phyloP scores from a whole-genome alignment of 306 rosid species.

The Arachis hypogaea region DNA sequence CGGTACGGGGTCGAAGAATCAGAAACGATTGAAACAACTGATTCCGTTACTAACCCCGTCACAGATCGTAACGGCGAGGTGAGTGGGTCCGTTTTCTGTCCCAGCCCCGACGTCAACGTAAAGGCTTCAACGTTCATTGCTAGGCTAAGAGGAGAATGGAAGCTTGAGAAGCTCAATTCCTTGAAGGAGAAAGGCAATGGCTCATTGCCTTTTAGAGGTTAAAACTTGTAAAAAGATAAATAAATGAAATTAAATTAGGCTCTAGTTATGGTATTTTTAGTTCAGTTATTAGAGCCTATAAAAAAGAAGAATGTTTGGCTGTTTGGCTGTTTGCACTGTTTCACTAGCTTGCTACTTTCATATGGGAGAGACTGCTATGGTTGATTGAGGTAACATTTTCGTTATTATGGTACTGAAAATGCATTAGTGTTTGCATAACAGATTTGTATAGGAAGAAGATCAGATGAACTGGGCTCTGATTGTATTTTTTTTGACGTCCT shows the following conservation, averaged over 20 bases:
- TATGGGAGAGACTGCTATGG: slow-evolving; percentile 9
- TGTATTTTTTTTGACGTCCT: slow-evolving; percentile 36
- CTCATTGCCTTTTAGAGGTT: slow-evolving; percentile 28
- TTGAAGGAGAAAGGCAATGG: slow-evolving; percentile 48
- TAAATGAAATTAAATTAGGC: not conserved
- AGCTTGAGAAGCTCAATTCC: slow-evolving; percentile 49
- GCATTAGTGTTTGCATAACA: slow-evolving; percentile 17
- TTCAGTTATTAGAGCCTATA: slow-evolving; percentile 39
- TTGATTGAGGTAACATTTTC: slow-evolving; percentile 22
- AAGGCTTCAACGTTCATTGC: slow-evolving; percentile 57
- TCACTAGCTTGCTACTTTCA: not conserved
- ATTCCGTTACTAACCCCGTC: not conserved
- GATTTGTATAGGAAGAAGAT: slow-evolving; percentile 44
- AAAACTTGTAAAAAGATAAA: not conserved
- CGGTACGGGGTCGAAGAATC: slow-evolving; percentile 43
- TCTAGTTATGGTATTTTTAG: slow-evolving; percentile 38
- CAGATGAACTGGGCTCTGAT: slow-evolving; percentile 35
- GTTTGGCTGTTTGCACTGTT: slow-evolving; percentile 27
- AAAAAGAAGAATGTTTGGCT: not conserved
- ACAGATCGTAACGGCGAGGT: slow-evolving; percentile 39
- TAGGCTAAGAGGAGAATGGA: slow-evolving; percentile 49
- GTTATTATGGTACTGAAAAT: not conserved
- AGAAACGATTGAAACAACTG: not conserved
- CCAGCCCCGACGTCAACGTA: slow-evolving; percentile 84
- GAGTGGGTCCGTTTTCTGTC: slow-evolving; percentile 56